A percentile compares a stretch with the other conserved stretches of the same genome.
Evolutionary conservation across 345 rosid species (phyloP).

Genomic region (Sonneratia alba): DNA sequence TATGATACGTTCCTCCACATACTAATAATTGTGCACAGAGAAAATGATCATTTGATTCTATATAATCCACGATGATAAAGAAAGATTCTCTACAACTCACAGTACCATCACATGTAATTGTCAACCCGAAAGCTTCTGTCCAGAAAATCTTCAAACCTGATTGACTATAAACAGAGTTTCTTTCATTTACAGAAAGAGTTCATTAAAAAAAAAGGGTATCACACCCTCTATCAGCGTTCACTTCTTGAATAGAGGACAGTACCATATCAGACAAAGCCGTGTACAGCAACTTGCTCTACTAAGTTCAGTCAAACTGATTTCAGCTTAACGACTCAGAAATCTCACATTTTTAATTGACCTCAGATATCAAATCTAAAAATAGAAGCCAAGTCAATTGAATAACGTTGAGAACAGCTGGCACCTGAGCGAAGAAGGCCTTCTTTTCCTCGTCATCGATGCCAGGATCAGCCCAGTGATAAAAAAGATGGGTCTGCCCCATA

Average conservation of each 20-base stretch:
- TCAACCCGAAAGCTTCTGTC: too few species aligned
- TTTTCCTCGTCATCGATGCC: slow-evolving; percentile 63
- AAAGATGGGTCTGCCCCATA: slow-evolving; percentile 66
- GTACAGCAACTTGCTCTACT: neutral
- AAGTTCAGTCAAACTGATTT: neutral
- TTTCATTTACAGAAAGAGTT: too few species aligned
- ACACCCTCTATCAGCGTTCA: neutral
- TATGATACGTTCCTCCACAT: too few species aligned
- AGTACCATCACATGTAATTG: too few species aligned
- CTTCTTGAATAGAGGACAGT: neutral
- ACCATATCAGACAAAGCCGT: neutral
- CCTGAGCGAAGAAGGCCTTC: slow-evolving; percentile 63
- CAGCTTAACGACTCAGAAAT: neutral
- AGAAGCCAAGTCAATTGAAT: neutral
- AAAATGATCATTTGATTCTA: too few species aligned
- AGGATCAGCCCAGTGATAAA: slow-evolving; percentile 64
- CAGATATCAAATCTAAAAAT: neutral
- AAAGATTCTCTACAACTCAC: too few species aligned
- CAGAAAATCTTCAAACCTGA: too few species aligned
- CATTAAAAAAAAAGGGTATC: too few species aligned
- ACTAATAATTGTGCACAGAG: too few species aligned
- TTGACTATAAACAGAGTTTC: too few species aligned
- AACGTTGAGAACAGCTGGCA: slow-evolving; percentile 5
- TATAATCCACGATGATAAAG: too few species aligned
- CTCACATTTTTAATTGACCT: neutral